A percentile compares a stretch with the other conserved stretches of the same genome.
Evolutionary conservation across 768 basidiomycete species (phyloP).

Genomic region (Amyloporia xantha): DNA sequence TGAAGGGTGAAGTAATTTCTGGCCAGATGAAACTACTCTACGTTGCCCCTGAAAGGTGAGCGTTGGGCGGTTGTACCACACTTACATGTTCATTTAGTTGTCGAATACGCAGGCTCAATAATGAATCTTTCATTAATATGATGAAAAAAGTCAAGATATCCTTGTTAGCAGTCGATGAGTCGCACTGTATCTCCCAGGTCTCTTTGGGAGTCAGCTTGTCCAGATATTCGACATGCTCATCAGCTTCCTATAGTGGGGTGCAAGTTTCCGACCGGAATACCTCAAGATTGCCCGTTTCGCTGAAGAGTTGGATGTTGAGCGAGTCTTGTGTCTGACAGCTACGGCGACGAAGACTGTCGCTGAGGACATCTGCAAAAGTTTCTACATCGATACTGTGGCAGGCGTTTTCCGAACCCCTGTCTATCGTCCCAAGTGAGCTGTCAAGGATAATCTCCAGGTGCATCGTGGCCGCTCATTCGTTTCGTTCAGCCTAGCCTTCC

Average conservation of each 20-base stretch:
- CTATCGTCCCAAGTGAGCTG: constrained; percentile 36
- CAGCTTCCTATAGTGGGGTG: constrained; percentile 35
- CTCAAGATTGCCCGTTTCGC: constrained; percentile 39
- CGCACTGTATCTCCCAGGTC: constrained; percentile 41
- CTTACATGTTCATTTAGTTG: neutral
- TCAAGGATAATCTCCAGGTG: no score
- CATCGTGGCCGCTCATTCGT: neutral
- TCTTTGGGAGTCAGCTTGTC: neutral
- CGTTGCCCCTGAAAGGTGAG: constrained; percentile 38
- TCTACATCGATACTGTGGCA: constrained; percentile 31
- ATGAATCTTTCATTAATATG: constrained; percentile 38
- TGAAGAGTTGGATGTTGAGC: constrained; percentile 37
- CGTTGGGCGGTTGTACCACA: no score
- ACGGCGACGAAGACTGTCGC: constrained; percentile 39
- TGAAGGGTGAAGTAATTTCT: constrained; percentile 30
- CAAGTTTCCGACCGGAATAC: constrained; percentile 37
- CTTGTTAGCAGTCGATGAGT: constrained; percentile 43
- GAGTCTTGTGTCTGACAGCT: constrained; percentile 39
- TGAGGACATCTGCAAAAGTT: constrained; percentile 38
- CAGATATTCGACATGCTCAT: no score
- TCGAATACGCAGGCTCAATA: constrained; percentile 31
- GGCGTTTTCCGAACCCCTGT: constrained; percentile 39
- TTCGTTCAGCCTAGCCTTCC: constrained; percentile 28
- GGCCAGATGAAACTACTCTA: constrained; percentile 42
- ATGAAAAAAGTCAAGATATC: constrained; percentile 37